Evolutionary conservation across 2,329 filamentous ascomycete genomes (phyloP), one percentile per base, ranked within the genome.

Genomic region (Alternaria alternata): DNA sequence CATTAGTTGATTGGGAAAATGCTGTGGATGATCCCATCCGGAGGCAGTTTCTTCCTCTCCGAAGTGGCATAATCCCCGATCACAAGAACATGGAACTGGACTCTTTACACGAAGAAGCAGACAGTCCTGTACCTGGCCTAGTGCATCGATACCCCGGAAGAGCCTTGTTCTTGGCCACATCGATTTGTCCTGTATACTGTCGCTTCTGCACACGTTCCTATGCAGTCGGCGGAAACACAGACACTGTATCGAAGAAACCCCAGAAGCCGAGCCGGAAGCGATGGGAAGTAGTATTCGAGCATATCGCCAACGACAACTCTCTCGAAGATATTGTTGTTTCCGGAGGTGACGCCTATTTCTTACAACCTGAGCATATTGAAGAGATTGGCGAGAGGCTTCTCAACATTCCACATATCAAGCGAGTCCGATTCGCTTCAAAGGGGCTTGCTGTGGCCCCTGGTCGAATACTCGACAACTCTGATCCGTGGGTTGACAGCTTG

Each of bases 131-230:
- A 2, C 77, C 81, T 16, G 86, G 86, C 0, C 73, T 89, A 3
- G 86, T 89, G 3, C 87, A 89, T 71, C 81, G 87, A n/a, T 90
- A 90, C 70, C 83, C 83, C 0, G 86, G 89, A 60, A 88, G 87
- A 72, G 87, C 84, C 2, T 74, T 90, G 6, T 88, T 90, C 55
- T 76, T 89, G 57, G 87, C 86, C 12, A 84, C 82, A 0, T 86
- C 85, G 2, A 83, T 87, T 16, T 90, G 87, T 66, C 87, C 87
- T 0, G 85, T 87, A 0, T 89, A 89, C 71, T 89, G 88, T 75
- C 80, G 82, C 51, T 89, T 83, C 68, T 89, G 88, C 74, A 89
- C 87, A 2, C 83, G 87, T 11, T 86, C 86, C 0, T 87, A 87
- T 63, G 83, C 83, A 0, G 83, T 89, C 3, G 88, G 88, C 0